phyloP scores from a whole-genome alignment of 163 green algal genomes.

The Chloromonas sp. region DNA sequence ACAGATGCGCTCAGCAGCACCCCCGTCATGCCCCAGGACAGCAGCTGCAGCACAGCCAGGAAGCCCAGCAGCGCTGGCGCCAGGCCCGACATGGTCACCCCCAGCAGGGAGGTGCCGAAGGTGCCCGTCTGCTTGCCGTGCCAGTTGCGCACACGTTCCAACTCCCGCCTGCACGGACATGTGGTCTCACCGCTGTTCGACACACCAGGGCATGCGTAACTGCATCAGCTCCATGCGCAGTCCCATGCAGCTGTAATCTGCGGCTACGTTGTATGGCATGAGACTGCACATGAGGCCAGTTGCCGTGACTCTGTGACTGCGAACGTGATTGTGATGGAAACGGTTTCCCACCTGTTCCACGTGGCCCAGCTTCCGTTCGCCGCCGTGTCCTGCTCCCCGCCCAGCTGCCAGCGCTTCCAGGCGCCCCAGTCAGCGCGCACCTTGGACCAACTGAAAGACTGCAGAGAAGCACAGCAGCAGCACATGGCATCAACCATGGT shows the following conservation, averaged over 20 bases:
- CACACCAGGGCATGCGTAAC: too few species aligned
- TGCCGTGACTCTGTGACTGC: too few species aligned
- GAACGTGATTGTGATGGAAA: too few species aligned
- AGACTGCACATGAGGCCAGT: too few species aligned
- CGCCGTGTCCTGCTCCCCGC: background rate
- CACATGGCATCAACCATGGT: background rate
- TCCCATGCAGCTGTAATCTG: too few species aligned
- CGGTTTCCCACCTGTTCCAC: slow-evolving; percentile 10
- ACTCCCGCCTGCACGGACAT: background rate
- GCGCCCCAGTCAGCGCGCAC: slow-evolving; percentile 9
- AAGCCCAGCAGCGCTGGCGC: background rate
- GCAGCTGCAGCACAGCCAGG: background rate
- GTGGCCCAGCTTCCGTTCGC: slow-evolving; percentile 2
- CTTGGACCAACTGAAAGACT: background rate
- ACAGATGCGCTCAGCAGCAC: background rate
- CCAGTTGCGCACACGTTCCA: slow-evolving; percentile 2
- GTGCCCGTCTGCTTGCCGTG: slow-evolving; percentile 1
- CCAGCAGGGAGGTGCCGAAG: background rate
- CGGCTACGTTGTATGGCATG: too few species aligned
- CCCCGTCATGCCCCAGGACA: background rate
- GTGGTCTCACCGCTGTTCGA: background rate
- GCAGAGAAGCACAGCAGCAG: background rate
- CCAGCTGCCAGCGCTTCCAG: slow-evolving; percentile 11
- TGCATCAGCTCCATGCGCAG: too few species aligned
- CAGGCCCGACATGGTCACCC: background rate